phyloP scores from a whole-genome alignment of 2,329 filamentous ascomycete species.

The Pseudocercospora cruenta region DNA sequence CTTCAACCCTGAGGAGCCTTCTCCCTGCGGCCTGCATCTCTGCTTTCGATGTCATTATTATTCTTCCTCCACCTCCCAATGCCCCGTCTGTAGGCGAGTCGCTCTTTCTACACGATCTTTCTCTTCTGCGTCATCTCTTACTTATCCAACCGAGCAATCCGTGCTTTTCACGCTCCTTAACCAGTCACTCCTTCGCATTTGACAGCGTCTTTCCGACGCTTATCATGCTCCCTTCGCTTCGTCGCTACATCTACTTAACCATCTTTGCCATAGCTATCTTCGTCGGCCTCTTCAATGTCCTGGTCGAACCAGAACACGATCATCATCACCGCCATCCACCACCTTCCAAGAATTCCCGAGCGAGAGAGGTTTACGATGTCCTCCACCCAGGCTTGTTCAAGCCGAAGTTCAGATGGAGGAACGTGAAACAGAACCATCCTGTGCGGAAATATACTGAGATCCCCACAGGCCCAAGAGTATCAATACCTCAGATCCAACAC shows the following conservation, averaged over 20 bases:
- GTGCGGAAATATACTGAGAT: conserved; percentile 70
- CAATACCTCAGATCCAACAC: conserved; percentile 77
- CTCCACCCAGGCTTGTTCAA: conserved; percentile 32
- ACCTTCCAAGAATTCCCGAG: neutral
- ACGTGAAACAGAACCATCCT: conserved; percentile 60
- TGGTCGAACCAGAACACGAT: neutral
- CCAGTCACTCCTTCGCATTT: neutral
- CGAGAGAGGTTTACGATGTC: conserved; percentile 24
- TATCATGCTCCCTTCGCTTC: conserved; percentile 33
- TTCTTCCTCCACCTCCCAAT: conserved; percentile 22
- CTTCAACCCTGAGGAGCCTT: neutral
- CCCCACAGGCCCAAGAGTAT: conserved; percentile 69
- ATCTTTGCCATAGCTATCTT: conserved; percentile 29
- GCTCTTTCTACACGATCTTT: conserved; percentile 14
- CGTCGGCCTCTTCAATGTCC: conserved; percentile 24
- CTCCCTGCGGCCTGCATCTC: neutral
- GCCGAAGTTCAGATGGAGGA: conserved; percentile 38
- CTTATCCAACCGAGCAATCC: neutral
- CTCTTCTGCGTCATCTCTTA: neutral
- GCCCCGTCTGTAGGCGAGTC: neutral
- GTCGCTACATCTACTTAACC: conserved; percentile 32
- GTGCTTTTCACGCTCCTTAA: conserved; percentile 3
- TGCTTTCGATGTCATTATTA: conserved; percentile 23
- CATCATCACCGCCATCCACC: conserved; percentile 17
- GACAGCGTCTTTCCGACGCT: conserved; percentile 8